Conservation (phyloP, 768 basidiomycete genomes). For the Lactarius akahatsu region DNA sequence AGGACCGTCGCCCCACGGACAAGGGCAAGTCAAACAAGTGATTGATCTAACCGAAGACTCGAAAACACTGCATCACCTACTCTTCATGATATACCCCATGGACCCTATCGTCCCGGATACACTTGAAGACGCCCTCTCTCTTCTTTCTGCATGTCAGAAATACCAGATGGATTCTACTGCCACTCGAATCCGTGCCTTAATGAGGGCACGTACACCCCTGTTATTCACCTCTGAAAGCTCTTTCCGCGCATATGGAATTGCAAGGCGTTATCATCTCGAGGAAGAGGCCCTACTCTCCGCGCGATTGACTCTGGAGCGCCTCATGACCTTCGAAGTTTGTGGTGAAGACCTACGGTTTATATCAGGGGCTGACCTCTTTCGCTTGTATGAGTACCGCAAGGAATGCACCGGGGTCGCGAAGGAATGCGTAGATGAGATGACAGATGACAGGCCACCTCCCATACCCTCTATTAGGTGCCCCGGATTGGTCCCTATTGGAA, state of each 20-base stretch:
- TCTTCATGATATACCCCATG: slow-evolving; percentile 11
- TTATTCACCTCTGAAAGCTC: neutral
- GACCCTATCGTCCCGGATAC: neutral
- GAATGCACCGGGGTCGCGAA: slow-evolving; percentile 5
- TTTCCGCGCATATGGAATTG: slow-evolving; percentile 16
- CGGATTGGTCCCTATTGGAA: neutral
- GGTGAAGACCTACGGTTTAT: slow-evolving; percentile 17
- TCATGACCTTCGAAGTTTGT: neutral
- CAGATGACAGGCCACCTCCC: neutral
- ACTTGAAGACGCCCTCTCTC: slow-evolving; percentile 6
- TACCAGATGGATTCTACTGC: slow-evolving; percentile 15
- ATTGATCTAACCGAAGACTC: slow-evolving; percentile 8
- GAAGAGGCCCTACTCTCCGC: slow-evolving; percentile 7
- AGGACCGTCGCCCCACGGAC: neutral
- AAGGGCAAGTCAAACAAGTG: neutral
- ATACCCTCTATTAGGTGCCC: too few relatives aligned
- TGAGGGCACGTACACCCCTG: neutral
- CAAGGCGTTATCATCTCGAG: slow-evolving; percentile 13
- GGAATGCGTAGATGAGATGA: neutral
- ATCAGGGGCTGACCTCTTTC: slow-evolving; percentile 14
- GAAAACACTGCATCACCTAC: slow-evolving; percentile 11
- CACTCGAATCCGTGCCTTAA: neutral
- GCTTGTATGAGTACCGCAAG: neutral
- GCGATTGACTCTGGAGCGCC: slow-evolving; percentile 10
- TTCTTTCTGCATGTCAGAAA: slow-evolving; percentile 19